phyloP scores from a whole-genome alignment of 306 rosid species.

The Cicer pinnatifidum region DNA sequence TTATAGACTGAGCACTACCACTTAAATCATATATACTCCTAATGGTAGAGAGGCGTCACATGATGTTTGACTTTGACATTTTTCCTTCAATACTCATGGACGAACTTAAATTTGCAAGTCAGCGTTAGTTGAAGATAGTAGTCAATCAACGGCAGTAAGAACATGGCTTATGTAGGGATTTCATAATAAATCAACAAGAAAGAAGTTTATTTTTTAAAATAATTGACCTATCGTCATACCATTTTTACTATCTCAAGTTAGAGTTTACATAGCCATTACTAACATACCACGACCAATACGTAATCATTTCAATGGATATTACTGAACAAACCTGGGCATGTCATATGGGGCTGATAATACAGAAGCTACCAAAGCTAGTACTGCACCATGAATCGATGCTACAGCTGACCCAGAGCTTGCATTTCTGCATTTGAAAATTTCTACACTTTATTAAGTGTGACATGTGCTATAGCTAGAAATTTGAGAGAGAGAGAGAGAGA shows the following conservation, averaged over 20 bases:
- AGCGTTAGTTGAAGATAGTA: constrained; percentile 35
- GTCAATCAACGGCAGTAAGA: background rate
- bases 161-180: constrained; percentile 21
- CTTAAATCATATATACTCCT: constrained; percentile 8
- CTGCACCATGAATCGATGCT: constrained; percentile 89
- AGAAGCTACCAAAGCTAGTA: constrained; percentile 90
- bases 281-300: constrained; percentile 20
- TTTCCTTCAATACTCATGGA: constrained; percentile 15
- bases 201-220: background rate
- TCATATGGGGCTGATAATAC: constrained; percentile 95
- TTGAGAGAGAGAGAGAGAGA: background rate
- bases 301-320: constrained; percentile 38
- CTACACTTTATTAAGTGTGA: constrained; percentile 30
- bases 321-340: constrained; percentile 79
- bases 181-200: background rate
- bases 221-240: background rate
- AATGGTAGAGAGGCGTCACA: constrained; percentile 3
- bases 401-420: constrained; percentile 66
- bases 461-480: background rate
- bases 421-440: constrained; percentile 61
- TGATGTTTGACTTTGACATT: background rate
- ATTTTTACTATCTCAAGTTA: constrained; percentile 11
- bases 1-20: constrained; percentile 17
- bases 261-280: constrained; percentile 7
- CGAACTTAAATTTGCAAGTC: constrained; percentile 22